Conservation (phyloP, 2,329 filamentous ascomycete genomes). For the Diaporthe ilicicola region DNA sequence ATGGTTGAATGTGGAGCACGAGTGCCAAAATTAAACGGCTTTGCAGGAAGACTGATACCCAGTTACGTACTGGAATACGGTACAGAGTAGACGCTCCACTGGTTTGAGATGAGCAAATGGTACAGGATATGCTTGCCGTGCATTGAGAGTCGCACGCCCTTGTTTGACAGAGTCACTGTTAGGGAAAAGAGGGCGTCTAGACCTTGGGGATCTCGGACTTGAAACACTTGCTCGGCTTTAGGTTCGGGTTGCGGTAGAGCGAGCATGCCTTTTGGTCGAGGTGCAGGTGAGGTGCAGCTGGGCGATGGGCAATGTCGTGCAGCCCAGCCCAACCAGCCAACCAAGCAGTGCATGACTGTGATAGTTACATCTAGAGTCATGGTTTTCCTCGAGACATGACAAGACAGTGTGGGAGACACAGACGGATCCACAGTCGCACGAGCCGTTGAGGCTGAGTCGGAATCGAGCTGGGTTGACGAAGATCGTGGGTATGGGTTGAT, state of each 20-base stretch:
- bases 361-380: not conserved
- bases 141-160: not conserved
- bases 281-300: slow-evolving; percentile 4
- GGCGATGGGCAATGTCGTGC: not conserved
- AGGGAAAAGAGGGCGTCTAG: not conserved
- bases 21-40: not conserved
- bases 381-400: not conserved
- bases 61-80: not conserved
- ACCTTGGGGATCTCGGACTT: not conserved
- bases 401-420: not conserved
- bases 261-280: slow-evolving; percentile 4
- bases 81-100: not conserved
- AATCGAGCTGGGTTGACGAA: not conserved
- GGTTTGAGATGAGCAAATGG: not conserved
- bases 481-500: slow-evolving; percentile 14
- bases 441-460: not conserved
- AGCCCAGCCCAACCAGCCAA: not conserved
- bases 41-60: not conserved
- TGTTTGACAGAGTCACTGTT: slow-evolving; percentile 4
- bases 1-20: not conserved
- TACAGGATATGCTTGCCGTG: slow-evolving; percentile 15
- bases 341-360: not conserved
- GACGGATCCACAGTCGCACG: not conserved
- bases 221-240: slow-evolving; percentile 14
- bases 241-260: not conserved